Base-by-base conservation (phyloP, 371 early-diverging fungal species). In the Mucor velutinosus region DNA sequence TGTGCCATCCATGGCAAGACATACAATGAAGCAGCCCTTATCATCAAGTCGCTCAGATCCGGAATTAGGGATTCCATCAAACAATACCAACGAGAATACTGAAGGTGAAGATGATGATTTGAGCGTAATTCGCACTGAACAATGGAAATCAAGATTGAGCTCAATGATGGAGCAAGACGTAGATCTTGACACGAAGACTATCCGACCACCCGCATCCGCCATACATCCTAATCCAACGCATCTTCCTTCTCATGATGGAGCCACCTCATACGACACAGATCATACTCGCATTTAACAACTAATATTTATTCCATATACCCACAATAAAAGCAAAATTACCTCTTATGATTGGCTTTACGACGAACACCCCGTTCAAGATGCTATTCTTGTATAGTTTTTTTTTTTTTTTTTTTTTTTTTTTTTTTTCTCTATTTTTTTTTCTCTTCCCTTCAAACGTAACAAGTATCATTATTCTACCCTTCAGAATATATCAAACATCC, bases 261-360 rank as follows among this genome's bases (percentile, higher is more conserved):
- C 61, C 30, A 58, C 59, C 25, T 65, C 65, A 32, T 47, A 49
- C 25, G 65, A 65, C 49, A 65, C 65, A 25, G 65, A 65, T 14
- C 49, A 65, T 49, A 65, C 65, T 47, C 58, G 57, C 27, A 53
- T 53, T 53, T 53, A 53, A 53, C 12, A 21, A 55, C 17, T 41
- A 57, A 57, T 30, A 56, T 57, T 56, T 57, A 32, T n/a, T 57
- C 29, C 29, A 57, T 57, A 57, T 29, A 57, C 33, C 57, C 55
- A 14, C 55, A 47, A 53, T 53, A 53, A 53, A 53, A 53, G 51
- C 27, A 53, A 53, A 53, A 27, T 25, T 53, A 27, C 53, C 15
- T 25, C 14, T 23, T 53, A 14, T 53, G 53, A 53, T 27, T 53
- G 53, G 53, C 53, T 27, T 14, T 4, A 21, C 21, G 47, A 21